A percentile compares a stretch with the other conserved stretches of the same genome.
Conservation (phyloP, 495 filamentous ascomycete genomes). For the Tuber brumale region DNA sequence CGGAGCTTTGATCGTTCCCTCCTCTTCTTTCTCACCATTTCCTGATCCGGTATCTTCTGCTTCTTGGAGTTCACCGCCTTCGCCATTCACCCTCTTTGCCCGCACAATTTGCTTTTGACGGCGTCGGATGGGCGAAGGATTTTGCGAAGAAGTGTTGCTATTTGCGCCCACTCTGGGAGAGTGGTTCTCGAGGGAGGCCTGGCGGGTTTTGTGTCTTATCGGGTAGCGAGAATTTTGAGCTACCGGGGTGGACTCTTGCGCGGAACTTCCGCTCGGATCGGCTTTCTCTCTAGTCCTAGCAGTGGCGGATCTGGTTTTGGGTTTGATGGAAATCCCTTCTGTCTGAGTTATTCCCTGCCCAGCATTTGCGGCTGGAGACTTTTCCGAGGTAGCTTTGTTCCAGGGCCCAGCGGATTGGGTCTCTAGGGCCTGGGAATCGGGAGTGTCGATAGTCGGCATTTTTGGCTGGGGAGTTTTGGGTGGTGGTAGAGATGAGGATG, state of each 20-base stretch:
- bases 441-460: background rate
- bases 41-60: background rate
- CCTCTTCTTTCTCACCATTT: background rate
- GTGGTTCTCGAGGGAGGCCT: background rate
- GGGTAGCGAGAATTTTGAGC: background rate
- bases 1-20: background rate
- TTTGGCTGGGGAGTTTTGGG: background rate
- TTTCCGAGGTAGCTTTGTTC: background rate
- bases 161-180: background rate
- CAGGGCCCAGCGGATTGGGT: background rate
- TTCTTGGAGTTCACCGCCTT: background rate
- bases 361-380: background rate
- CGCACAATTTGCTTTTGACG: background rate
- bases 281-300: background rate
- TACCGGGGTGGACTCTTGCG: background rate
- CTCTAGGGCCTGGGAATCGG: background rate
- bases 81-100: background rate
- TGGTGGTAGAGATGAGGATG: background rate
- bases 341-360: background rate
- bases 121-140: background rate
- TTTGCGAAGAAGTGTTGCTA: background rate
- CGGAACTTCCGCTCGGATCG: background rate
- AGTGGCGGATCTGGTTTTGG: background rate
- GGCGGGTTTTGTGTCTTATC: background rate
- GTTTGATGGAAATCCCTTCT: background rate